Percentiles rank a stretch among this genome's conserved stretches.
Conservation (phyloP, 768 basidiomycete species). For the Tubosaeta brunneosetosa region DNA sequence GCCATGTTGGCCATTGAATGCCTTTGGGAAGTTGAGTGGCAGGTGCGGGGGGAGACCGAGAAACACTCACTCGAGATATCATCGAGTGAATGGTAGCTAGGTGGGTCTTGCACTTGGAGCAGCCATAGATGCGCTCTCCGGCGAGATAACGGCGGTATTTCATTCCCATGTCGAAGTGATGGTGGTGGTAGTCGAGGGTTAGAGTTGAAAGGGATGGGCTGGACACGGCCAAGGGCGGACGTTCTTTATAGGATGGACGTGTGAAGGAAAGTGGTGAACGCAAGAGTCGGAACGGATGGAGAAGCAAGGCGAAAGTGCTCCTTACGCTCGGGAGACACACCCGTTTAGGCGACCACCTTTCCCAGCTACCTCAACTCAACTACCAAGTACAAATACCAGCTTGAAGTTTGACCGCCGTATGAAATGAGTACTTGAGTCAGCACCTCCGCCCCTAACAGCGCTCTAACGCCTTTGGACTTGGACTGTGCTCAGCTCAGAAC, state of each 20-base stretch:
- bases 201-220: no score
- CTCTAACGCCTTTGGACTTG: constrained; percentile 25
- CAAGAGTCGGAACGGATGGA: constrained; percentile 8
- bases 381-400: background rate
- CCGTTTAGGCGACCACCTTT: constrained; percentile 21
- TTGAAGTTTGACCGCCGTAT: no score
- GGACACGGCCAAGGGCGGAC: background rate
- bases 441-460: constrained; percentile 8
- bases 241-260: constrained; percentile 29
- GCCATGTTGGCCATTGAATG: constrained; percentile 96
- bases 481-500: no score
- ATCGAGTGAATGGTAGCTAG: constrained; percentile 88
- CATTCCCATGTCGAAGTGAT: constrained; percentile 68
- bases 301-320: constrained; percentile 13
- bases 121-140: constrained; percentile 84
- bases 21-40: constrained; percentile 44
- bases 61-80: constrained; percentile 71
- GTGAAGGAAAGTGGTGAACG: constrained; percentile 19
- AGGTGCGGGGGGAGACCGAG: background rate
- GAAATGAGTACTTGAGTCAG: background rate
- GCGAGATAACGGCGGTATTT: constrained; percentile 83
- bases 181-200: background rate
- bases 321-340: constrained; percentile 22
- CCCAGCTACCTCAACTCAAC: constrained; percentile 15
- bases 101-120: constrained; percentile 82